A percentile compares a stretch with the other conserved stretches of the same genome.
phyloP scores from a whole-genome alignment of 1,284 basidiomycete species.

The Apiotrichum sp. region DNA sequence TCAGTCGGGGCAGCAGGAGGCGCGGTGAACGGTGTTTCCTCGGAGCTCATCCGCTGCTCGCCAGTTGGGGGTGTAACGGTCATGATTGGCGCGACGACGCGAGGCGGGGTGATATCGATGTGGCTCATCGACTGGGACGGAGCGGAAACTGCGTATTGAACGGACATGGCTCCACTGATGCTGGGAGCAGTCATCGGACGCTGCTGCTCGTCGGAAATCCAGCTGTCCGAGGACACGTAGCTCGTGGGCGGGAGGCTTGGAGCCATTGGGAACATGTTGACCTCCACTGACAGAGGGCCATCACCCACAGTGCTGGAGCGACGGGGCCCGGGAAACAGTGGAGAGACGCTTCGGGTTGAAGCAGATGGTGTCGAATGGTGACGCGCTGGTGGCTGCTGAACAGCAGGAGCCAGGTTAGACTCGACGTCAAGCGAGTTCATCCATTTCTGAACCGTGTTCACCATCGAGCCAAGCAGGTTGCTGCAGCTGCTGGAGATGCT shows the following conservation, averaged over 20 bases:
- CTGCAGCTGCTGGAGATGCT: slow-evolving; percentile 33
- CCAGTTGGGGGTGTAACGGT: neutral
- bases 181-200: neutral
- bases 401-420: neutral
- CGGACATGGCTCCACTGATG: no score
- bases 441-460: slow-evolving; percentile 30
- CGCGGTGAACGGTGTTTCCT: neutral
- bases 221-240: neutral
- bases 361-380: neutral
- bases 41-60: neutral
- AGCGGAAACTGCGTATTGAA: no score
- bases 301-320: neutral
- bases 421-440: slow-evolving; percentile 11
- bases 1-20: neutral
- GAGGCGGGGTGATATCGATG: neutral
- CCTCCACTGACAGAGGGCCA: neutral
- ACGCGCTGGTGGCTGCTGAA: neutral
- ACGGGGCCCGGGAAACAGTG: neutral
- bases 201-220: neutral
- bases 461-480: slow-evolving; percentile 38
- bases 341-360: neutral
- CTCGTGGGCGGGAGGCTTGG: neutral
- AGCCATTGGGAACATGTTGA: neutral
- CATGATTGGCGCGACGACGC: neutral
- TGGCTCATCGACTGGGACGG: no score